A percentile compares a stretch with the other conserved stretches of the same genome.
Evolutionary conservation across 768 basidiomycete species (phyloP).

Genomic region (Coprinopsis cinerea): DNA sequence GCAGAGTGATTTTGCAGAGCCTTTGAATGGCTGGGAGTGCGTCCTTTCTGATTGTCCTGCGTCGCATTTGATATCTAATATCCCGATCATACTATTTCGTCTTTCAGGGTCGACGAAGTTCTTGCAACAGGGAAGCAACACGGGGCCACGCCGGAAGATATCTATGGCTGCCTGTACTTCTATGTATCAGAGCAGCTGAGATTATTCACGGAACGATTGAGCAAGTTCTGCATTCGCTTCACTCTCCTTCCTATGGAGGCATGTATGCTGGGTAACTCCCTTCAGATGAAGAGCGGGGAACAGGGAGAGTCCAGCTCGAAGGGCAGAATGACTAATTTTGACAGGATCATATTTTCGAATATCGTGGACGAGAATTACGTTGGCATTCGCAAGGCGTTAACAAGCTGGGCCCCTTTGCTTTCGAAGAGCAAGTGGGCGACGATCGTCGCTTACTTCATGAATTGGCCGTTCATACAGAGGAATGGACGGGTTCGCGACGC

Average conservation of each 20-base stretch:
- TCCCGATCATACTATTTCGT: neutral
- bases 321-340: slow-evolving; percentile 27
- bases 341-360: slow-evolving; percentile 46
- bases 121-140: slow-evolving; percentile 28
- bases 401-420: slow-evolving; percentile 34
- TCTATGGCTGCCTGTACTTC: slow-evolving; percentile 48
- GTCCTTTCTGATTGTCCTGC: too few relatives aligned
- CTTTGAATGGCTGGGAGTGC: neutral
- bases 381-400: slow-evolving; percentile 28
- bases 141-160: slow-evolving; percentile 35
- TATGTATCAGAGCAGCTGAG: slow-evolving; percentile 34
- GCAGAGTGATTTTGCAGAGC: neutral
- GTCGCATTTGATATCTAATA: too few relatives aligned
- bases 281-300: slow-evolving; percentile 15
- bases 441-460: slow-evolving; percentile 42
- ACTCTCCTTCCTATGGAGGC: slow-evolving; percentile 28
- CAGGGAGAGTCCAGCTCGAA: slow-evolving; percentile 3
- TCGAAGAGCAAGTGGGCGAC: slow-evolving; percentile 22
- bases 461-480: slow-evolving; percentile 29
- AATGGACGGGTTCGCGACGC: slow-evolving; percentile 12
- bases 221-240: slow-evolving; percentile 27
- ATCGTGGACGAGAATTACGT: slow-evolving; percentile 38
- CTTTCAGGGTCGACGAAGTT: slow-evolving; percentile 26
- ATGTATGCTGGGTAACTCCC: slow-evolving; percentile 18
- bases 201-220: slow-evolving; percentile 30